phyloP scores from a whole-genome alignment of 2,329 filamentous ascomycete species.

The Neofusicoccum parvum region DNA sequence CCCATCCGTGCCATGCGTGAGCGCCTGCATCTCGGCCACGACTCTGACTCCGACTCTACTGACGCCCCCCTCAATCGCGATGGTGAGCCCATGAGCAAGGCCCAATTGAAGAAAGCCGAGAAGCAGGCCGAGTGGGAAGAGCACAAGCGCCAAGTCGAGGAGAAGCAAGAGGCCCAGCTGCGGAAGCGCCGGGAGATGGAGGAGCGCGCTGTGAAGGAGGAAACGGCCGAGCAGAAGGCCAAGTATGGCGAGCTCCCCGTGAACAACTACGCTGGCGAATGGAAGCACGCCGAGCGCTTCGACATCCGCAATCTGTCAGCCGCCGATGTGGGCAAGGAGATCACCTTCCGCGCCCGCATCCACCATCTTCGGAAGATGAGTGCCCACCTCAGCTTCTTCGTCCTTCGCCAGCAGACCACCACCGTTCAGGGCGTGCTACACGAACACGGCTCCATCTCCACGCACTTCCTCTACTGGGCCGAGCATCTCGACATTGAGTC shows the following conservation, averaged over 20 bases:
- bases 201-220: constrained; percentile 52
- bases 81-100: constrained; percentile 52
- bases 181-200: constrained; percentile 52
- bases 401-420: constrained; percentile 80
- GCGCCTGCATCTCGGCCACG: constrained; percentile 41
- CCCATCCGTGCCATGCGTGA: constrained; percentile 44
- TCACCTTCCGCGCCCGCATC: constrained; percentile 71
- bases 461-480: constrained; percentile 83
- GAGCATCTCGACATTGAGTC: constrained; percentile 79
- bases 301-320: constrained; percentile 55
- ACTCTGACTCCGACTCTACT: constrained; percentile 35
- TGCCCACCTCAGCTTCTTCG: constrained; percentile 78
- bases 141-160: constrained; percentile 46
- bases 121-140: constrained; percentile 48
- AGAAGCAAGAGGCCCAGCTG: constrained; percentile 48
- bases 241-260: constrained; percentile 61
- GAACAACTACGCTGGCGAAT: constrained; percentile 59
- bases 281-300: constrained; percentile 50
- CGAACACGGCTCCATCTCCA: constrained; percentile 63
- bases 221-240: constrained; percentile 61
- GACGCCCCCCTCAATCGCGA: constrained; percentile 50
- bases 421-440: constrained; percentile 84
- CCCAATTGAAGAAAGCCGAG: constrained; percentile 53
- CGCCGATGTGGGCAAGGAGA: constrained; percentile 58
- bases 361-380: constrained; percentile 82